Conservation (phyloP, 2,329 filamentous ascomycete genomes). For the Epichloe bromicola region DNA sequence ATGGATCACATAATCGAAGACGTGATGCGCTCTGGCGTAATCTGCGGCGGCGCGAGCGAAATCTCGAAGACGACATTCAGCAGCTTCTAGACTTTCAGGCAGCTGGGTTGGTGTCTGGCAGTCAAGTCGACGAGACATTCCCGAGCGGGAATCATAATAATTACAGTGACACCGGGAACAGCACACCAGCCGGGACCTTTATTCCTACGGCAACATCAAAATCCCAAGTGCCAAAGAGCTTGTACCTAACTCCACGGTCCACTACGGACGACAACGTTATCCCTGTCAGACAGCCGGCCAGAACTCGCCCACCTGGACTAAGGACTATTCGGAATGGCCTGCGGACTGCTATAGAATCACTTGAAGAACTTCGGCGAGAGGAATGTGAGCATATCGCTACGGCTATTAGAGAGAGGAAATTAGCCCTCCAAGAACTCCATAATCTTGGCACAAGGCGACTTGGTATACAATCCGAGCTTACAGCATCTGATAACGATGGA, state of each 20-base stretch:
- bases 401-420: slow-evolving; percentile 42
- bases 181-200: slow-evolving; percentile 27
- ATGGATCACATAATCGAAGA: neutral
- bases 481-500: slow-evolving; percentile 39
- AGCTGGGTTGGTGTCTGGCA: slow-evolving; percentile 27
- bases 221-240: slow-evolving; percentile 25
- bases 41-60: slow-evolving; percentile 31
- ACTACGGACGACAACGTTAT: slow-evolving; percentile 36
- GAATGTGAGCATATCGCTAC: slow-evolving; percentile 48
- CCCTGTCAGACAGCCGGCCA: slow-evolving; percentile 45
- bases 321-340: slow-evolving; percentile 52
- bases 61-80: slow-evolving; percentile 34
- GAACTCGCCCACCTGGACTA: slow-evolving; percentile 39
- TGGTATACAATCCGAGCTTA: slow-evolving; percentile 38
- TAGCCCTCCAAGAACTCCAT: slow-evolving; percentile 44
- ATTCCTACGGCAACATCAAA: slow-evolving; percentile 26
- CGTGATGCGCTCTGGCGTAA: slow-evolving; percentile 34
- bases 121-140: slow-evolving; percentile 12
- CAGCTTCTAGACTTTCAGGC: slow-evolving; percentile 36
- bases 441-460: slow-evolving; percentile 35
- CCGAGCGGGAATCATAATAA: slow-evolving; percentile 14
- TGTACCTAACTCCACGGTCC: slow-evolving; percentile 28
- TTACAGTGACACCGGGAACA: slow-evolving; percentile 28
- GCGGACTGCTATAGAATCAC: slow-evolving; percentile 46
- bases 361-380: slow-evolving; percentile 54